Conservation (phyloP, 805 yeast genomes). For the Saccharomycopsis synnaedendra region DNA sequence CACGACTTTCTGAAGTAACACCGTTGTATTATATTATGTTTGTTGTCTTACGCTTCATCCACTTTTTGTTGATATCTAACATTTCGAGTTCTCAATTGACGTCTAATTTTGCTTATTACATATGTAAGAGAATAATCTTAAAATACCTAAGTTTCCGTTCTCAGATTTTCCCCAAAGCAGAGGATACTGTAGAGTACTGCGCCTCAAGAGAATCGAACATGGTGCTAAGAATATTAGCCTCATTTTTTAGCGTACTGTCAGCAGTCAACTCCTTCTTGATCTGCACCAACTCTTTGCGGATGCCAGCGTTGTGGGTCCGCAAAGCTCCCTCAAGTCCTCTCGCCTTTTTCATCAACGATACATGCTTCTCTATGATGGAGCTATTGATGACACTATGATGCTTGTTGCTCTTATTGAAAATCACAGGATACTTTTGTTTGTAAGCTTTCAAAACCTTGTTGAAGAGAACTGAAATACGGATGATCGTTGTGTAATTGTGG, state of each 20-base stretch:
- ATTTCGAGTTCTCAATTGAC: neutral
- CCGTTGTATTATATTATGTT: neutral
- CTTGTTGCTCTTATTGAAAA: neutral
- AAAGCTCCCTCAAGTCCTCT: too few relatives aligned
- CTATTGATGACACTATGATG: neutral
- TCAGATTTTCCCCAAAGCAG: neutral
- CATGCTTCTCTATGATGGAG: neutral
- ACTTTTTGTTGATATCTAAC: neutral
- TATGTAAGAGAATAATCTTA: neutral
- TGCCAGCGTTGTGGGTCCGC: too few relatives aligned
- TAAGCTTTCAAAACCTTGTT: neutral
- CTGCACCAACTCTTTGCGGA: too few relatives aligned
- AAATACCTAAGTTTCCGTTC: neutral
- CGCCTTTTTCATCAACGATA: neutral
- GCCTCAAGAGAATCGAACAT: neutral
- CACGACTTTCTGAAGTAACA: constrained; percentile 4
- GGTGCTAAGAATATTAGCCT: neutral
- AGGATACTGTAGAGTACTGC: neutral
- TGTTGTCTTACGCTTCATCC: neutral
- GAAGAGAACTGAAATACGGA: neutral
- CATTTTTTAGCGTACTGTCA: neutral
- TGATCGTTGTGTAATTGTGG: neutral
- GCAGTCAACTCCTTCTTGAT: neutral
- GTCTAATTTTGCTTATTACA: neutral
- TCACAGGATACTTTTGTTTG: constrained; percentile 1